Evolutionary conservation across 176 grass and related monocot genomes (phyloP).

Genomic region (Aegilops longissima): DNA sequence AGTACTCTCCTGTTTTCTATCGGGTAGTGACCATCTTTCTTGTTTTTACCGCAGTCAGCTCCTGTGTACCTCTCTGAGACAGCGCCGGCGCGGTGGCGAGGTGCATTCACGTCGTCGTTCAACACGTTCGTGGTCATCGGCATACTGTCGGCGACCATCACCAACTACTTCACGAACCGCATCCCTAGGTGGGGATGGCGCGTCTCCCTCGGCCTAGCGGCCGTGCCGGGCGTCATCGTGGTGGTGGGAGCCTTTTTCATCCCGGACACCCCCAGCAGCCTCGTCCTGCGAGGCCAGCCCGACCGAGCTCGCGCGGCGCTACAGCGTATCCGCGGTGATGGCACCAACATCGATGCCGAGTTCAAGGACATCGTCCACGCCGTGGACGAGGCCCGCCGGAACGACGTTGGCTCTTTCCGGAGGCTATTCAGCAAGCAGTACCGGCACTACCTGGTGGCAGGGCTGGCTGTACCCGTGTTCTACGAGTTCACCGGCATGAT

Average conservation of each 20-base stretch:
- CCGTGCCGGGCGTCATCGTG: slow-evolving; percentile 37
- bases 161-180: slow-evolving; percentile 55
- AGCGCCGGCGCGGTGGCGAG: slow-evolving; percentile 65
- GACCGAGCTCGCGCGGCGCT: slow-evolving; percentile 44
- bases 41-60: slow-evolving; percentile 12
- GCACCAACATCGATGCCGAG: slow-evolving; percentile 47
- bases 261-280: slow-evolving; percentile 63
- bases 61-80: slow-evolving; percentile 75
- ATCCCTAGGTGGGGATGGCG: slow-evolving; percentile 66
- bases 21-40: too few relatives aligned
- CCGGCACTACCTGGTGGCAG: slow-evolving; percentile 48
- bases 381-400: slow-evolving; percentile 30
- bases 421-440: slow-evolving; percentile 39
- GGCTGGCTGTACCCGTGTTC: slow-evolving; percentile 47
- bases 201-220: slow-evolving; percentile 65
- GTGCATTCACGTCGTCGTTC: slow-evolving; percentile 68
- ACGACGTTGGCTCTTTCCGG: slow-evolving; percentile 46
- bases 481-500: slow-evolving; percentile 61
- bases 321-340: slow-evolving; percentile 27
- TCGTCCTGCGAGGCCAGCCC: slow-evolving; percentile 45
- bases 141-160: slow-evolving; percentile 49
- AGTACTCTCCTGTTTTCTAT: too few relatives aligned
- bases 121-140: slow-evolving; percentile 57
- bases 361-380: slow-evolving; percentile 46
- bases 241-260: slow-evolving; percentile 43